Evolutionary conservation across 345 rosid genomes (phyloP), one percentile per base, ranked within the genome.

Genomic region (Camelina hispida): DNA sequence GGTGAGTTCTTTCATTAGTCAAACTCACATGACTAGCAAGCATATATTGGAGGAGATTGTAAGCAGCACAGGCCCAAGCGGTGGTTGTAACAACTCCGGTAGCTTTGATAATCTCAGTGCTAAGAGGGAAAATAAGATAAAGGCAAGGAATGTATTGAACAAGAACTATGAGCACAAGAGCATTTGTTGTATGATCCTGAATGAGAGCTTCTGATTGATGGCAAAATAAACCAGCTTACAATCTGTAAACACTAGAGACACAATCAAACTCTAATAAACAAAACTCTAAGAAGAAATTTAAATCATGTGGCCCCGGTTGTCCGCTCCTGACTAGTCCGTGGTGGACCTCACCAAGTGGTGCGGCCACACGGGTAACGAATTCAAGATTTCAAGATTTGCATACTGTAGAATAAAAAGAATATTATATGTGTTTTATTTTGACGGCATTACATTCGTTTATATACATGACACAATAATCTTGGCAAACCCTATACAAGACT

Each of bases 11-110:
- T 20, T 59, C 28, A 37, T 37, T 18, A 42, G 8, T 40, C 12
- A 60, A 4, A 37, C 92, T 22, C 81, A 91, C 98, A 79, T 94
- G 98, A 61, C 96, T 88, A 62, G 98, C 98, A 55, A 94, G 76
- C 93, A 90, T 86, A 84, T 89, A 94, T 25, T 89, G 80, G 6
- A 88, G 66, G 51, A 94, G 97, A 84, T 88, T 90, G 66, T 89
- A 94, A 9, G 95, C 96, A 58, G 98, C 97, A 10, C 96, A 95
- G 5, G 97, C 96, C 97, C 98, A 94, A 65, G 95, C 98, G 18
- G 97, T 88, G 60, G 87, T 86, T 12, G 96, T 83, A 69, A 94
- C 93, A 2, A 94, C 88, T 58, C 98, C 98, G 4, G 86, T 83
- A 15, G 96, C 84, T 80, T 87, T 85, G 69, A 84, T 86, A 47